These are phyloP conservation scores for Grammothele lineata DNA, from an alignment of 768 basidiomycete genomes.

Conservation along the genomic window DNA sequence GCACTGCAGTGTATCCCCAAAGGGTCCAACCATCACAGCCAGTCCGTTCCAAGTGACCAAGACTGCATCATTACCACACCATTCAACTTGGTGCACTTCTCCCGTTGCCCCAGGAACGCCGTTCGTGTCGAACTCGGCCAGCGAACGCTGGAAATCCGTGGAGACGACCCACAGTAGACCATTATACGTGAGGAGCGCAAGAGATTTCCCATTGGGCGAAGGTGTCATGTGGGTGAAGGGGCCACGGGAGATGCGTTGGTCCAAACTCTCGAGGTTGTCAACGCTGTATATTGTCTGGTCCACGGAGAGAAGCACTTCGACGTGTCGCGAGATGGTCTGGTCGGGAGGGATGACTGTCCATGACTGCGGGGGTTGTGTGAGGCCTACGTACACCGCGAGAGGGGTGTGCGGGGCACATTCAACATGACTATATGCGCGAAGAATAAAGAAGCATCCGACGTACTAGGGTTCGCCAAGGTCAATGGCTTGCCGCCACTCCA, in stretches of 20 bases:
- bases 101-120: slow-evolving; percentile 52
- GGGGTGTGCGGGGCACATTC: not conserved
- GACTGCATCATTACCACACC: slow-evolving; percentile 97
- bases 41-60: slow-evolving; percentile 77
- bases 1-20: slow-evolving; percentile 80
- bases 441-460: slow-evolving; percentile 18
- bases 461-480: slow-evolving; percentile 71
- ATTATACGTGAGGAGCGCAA: slow-evolving; percentile 74
- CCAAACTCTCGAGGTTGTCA: slow-evolving; percentile 84
- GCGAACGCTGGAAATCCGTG: slow-evolving; percentile 81
- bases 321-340: slow-evolving; percentile 82
- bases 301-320: slow-evolving; percentile 82
- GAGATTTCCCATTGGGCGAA: slow-evolving; percentile 91
- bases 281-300: slow-evolving; percentile 78
- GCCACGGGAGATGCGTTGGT: slow-evolving; percentile 84
- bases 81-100: slow-evolving; percentile 68
- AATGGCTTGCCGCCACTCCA: slow-evolving; percentile 80
- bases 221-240: slow-evolving; percentile 86
- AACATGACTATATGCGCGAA: not conserved
- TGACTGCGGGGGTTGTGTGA: slow-evolving; percentile 74
- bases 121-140: slow-evolving; percentile 82
- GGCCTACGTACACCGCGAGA: slow-evolving; percentile 36
- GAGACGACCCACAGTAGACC: slow-evolving; percentile 92
- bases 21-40: slow-evolving; percentile 87
- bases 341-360: slow-evolving; percentile 93